Evolutionary conservation across 2,329 filamentous ascomycete species (phyloP).

Genomic region (Paecilomyces sp.): DNA sequence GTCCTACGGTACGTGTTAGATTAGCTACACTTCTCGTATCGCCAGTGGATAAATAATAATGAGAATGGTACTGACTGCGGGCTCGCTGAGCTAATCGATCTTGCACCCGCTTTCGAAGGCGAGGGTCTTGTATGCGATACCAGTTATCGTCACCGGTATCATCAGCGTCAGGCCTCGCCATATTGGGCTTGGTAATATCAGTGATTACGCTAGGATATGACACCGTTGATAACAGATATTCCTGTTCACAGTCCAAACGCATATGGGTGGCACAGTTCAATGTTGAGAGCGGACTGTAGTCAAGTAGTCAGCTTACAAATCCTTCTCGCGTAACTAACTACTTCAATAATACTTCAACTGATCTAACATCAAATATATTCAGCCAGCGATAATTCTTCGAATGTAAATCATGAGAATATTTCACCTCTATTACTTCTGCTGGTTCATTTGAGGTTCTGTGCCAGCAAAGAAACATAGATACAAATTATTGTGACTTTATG

Average conservation of each 20-base stretch:
- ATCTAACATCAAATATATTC: neutral
- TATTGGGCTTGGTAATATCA: neutral
- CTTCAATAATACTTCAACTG: neutral
- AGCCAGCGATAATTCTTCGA: neutral
- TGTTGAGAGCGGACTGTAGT: neutral
- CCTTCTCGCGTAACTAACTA: neutral
- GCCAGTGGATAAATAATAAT: neutral
- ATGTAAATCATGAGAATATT: too few relatives aligned
- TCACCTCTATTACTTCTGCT: too few relatives aligned
- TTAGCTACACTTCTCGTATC: neutral
- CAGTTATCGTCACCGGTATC: slow-evolving; percentile 14
- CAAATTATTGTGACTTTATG: too few relatives aligned
- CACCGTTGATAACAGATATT: too few relatives aligned
- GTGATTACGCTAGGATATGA: too few relatives aligned
- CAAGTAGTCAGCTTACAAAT: neutral
- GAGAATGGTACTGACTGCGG: slow-evolving; percentile 18
- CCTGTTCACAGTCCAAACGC: neutral
- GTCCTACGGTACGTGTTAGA: neutral
- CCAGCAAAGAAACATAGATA: too few relatives aligned
- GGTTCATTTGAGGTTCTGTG: too few relatives aligned
- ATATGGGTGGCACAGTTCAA: neutral
- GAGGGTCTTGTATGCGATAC: slow-evolving; percentile 27
- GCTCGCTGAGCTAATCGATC: slow-evolving; percentile 33
- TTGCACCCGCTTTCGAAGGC: slow-evolving; percentile 34
- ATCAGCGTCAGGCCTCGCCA: neutral